Evolutionary conservation across 1,284 basidiomycete species (phyloP), one percentile per base, ranked within the genome.

Genomic region (Ganoderma leucocontextum): DNA sequence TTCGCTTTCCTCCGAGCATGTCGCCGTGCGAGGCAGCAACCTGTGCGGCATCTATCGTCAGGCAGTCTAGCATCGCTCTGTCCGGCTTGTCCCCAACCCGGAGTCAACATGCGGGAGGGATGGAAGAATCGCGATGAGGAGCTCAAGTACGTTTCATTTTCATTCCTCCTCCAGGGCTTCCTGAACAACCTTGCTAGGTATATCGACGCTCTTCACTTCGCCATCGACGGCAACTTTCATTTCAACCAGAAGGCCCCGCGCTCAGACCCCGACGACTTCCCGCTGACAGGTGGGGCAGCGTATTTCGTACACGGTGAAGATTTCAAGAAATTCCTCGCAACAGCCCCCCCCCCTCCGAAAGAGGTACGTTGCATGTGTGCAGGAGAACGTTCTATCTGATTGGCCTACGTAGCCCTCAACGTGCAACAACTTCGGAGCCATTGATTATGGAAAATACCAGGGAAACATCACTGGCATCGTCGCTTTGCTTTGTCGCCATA

Each of bases 151-250:
- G 55, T 36, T 1, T n/a, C n/a, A n/a, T n/a, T n/a, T n/a, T n/a
- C n/a, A 19, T n/a, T 58, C 3, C 2, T 58, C 19, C 9, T 2
- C 6, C 7, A 64, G 68, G 1, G 62, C 71, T 55, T 70, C 72
- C 17, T 69, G 72, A 15, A 55, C 63, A n/a, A 17, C 64, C 47
- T 9, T 7, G 1, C 38, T 25, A 69, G 61, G 13, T 63, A 57
- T 15, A 29, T 68, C 2, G 64, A 71, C 39, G 69, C 67, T 0
- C 38, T 71, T 2, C 62, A 41, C 36, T 59, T 52, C 41, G 36
- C 62, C 0, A 66, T 69, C 5, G 70, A 71, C 47, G 70, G 70
- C 52, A 71, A 71, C 35, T 71, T 63, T 33, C 70, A 71, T 35
- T 60, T 62, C 22, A 64, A 64, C 35, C 60, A 60, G 49, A 69